Conservation (phyloP, 2,329 filamentous ascomycete species). For the Penicillium oxalicum region DNA sequence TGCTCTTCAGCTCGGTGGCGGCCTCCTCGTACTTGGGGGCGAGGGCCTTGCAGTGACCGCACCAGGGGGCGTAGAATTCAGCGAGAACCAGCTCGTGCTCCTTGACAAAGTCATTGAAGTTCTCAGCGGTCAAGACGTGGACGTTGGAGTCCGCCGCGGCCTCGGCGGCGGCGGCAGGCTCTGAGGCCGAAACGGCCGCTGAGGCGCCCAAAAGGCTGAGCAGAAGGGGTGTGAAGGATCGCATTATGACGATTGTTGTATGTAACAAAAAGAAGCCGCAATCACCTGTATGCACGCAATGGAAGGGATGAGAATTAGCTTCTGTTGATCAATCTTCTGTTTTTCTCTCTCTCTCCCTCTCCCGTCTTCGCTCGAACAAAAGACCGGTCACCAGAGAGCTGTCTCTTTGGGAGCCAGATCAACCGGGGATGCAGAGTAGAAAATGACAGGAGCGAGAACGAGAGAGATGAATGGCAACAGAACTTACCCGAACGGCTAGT, state of each 20-base stretch:
- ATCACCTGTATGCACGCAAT: slow-evolving; percentile 2
- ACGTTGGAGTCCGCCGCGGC: slow-evolving; percentile 62
- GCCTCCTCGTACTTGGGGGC: slow-evolving; percentile 51
- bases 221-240: slow-evolving; percentile 35
- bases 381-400: background rate
- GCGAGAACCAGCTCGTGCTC: slow-evolving; percentile 83
- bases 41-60: slow-evolving; percentile 97
- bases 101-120: slow-evolving; percentile 80
- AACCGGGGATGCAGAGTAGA: no score
- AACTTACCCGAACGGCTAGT: slow-evolving; percentile 10
- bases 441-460: no score
- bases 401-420: background rate
- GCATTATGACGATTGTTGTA: slow-evolving; percentile 26
- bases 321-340: background rate
- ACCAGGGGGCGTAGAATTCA: slow-evolving; percentile 97
- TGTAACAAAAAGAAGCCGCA: slow-evolving; percentile 2
- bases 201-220: slow-evolving; percentile 37
- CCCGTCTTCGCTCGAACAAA: no score
- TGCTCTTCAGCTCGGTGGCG: slow-evolving; percentile 44
- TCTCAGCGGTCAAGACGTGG: slow-evolving; percentile 73
- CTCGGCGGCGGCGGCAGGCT: slow-evolving; percentile 14
- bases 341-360: no score
- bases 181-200: slow-evolving; percentile 31
- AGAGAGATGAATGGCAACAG: background rate
- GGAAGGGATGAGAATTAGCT: background rate